A percentile compares a stretch with the other conserved stretches of the same genome.
Evolutionary conservation across 768 basidiomycete genomes (phyloP).

Genomic region (Coprinellus aureogranulatus): DNA sequence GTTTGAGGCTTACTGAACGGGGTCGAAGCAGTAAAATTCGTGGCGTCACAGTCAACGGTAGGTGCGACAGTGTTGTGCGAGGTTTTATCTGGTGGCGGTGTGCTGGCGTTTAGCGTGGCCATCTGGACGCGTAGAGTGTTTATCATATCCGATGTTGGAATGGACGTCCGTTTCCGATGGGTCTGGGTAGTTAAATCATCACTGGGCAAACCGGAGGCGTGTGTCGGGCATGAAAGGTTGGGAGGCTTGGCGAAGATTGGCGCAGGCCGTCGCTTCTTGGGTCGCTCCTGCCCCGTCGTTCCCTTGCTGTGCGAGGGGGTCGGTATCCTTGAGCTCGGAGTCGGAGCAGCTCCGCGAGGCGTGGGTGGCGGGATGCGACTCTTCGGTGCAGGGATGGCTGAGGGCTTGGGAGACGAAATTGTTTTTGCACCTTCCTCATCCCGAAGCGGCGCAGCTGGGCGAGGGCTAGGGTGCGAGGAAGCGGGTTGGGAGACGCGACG

Average conservation of each 20-base stretch:
- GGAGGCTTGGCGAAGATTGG: neutral
- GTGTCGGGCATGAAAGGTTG: neutral
- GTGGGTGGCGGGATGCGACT: too few species aligned
- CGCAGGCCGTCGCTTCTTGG: neutral
- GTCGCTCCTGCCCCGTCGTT: too few species aligned
- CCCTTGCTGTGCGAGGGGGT: too few species aligned
- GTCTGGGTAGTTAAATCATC: neutral
- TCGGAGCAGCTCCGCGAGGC: too few species aligned
- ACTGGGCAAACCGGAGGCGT: neutral
- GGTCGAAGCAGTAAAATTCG: neutral
- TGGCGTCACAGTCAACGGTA: neutral
- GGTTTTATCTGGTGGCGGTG: neutral
- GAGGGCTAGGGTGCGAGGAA: neutral
- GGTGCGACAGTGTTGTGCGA: neutral
- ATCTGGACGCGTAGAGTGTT: slow-evolving; percentile 6
- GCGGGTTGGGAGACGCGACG: neutral
- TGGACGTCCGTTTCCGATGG: neutral
- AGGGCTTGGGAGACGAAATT: too few species aligned
- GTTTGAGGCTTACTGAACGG: neutral
- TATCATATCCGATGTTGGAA: slow-evolving; percentile 10
- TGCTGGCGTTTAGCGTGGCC: neutral
- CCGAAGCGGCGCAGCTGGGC: too few species aligned
- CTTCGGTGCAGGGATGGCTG: too few species aligned
- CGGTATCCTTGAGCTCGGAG: too few species aligned
- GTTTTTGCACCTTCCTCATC: neutral